Base-by-base conservation (phyloP, 805 yeast species). In the Nakazawaea laoshanensis region DNA sequence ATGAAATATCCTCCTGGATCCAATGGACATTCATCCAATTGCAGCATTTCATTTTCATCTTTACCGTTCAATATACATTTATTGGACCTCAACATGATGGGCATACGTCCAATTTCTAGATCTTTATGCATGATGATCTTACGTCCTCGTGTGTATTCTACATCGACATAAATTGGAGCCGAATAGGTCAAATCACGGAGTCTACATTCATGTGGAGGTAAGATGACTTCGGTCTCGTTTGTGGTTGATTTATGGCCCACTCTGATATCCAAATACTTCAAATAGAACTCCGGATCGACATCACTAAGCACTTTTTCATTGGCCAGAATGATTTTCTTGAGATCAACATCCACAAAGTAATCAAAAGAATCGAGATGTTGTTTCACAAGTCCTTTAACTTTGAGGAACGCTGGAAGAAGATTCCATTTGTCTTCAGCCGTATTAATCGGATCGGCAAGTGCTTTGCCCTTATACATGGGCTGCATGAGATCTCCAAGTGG, bases 1-100 rank as follows among this genome's bases (percentile, higher is more conserved):
- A 89, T 84, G 50, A 92, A 92, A 52, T 92, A 92, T 48, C 98
- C 98, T 60, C 98, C 98, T 5, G 98, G 98, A 59, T 92, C 98
- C 31, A 92, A 65, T 0, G 98, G 98, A 57, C 98, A 92, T 58
- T 92, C 98, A 46, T 84, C 79, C 44, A 83, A 65, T 17, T 61
- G 61, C 0, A 98, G 96, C 97, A 92, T 89, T 45, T 75, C 80
- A 19, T 62, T 55, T 48, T 89, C 95, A 32, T 74, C 65, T 30
- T 82, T 76, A 13, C 87, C 94, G 41, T 75, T 75, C 39, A 92
- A 63, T 22, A 85, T 77, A 68, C 98, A 92, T 53, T 87, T 86
- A 52, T 86, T 84, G 17, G 95, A 83, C 47, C 96, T 70, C 46
- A 92, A 67, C 98, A 92, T 92, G 48, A 92, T 78, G n/a, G 98